phyloP scores from a whole-genome alignment of 306 rosid species.

The Cucurbita pepo region DNA sequence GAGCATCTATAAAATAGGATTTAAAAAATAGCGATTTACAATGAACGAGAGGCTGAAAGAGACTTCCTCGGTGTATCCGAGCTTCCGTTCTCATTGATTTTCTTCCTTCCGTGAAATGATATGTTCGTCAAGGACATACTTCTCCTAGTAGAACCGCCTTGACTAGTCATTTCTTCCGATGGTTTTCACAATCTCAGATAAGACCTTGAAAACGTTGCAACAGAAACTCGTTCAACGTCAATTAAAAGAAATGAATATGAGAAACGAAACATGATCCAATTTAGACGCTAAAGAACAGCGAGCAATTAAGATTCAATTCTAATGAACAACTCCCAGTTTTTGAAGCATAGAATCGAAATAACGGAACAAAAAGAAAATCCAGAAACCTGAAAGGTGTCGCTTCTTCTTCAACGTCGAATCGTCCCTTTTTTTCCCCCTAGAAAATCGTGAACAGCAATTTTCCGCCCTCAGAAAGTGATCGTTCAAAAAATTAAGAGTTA shows the following conservation, averaged over 20 bases:
- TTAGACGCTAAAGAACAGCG: background rate
- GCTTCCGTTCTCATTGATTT: conserved; percentile 27
- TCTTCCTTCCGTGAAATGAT: conserved; percentile 31
- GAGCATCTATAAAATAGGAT: background rate
- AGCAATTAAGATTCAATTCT: background rate
- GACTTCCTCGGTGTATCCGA: conserved; percentile 37
- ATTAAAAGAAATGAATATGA: background rate
- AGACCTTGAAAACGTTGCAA: background rate
- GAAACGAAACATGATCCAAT: background rate
- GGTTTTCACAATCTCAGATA: background rate
- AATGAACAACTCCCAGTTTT: background rate
- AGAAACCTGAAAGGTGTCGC: background rate
- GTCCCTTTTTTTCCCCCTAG: background rate
- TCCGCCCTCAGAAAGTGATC: background rate
- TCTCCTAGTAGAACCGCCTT: conserved; percentile 43
- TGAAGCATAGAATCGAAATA: background rate
- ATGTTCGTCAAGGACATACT: conserved; percentile 23
- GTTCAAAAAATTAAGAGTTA: background rate
- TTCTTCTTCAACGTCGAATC: background rate
- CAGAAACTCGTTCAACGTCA: background rate
- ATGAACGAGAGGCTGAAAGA: conserved; percentile 23
- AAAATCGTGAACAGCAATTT: background rate
- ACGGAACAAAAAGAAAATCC: background rate
- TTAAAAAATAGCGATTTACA: conserved; percentile 18
- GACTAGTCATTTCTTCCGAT: conserved; percentile 34